These are phyloP conservation scores for Oenanthe sinensis DNA, from an alignment of 129 eudicot species.

Conservation along the genomic window DNA sequence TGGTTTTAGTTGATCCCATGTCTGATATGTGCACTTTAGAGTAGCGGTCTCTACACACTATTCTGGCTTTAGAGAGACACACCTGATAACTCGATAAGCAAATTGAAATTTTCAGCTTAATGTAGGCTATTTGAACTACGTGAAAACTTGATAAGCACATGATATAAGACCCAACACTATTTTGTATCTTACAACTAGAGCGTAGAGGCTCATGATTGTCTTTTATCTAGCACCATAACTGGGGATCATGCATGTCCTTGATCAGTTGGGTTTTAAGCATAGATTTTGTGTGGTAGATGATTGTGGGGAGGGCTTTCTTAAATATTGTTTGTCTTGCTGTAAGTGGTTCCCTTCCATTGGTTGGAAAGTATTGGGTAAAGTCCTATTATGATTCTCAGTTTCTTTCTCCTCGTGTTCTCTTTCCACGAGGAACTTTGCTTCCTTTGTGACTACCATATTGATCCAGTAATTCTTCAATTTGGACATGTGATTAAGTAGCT, in stretches of 20 bases:
- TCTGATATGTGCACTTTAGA: background rate
- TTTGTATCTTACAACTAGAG: background rate
- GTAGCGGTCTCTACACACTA: background rate
- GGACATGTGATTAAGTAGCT: background rate
- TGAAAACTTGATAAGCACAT: background rate
- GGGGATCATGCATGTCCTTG: background rate
- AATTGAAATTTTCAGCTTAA: background rate
- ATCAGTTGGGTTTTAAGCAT: background rate
- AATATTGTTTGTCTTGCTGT: background rate
- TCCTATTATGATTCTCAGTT: background rate
- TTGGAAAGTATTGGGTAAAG: background rate
- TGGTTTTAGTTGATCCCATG: background rate
- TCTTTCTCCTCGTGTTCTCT: background rate
- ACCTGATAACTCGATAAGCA: background rate
- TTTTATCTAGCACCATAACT: background rate
- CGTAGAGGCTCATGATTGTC: background rate
- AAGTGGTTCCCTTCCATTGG: background rate
- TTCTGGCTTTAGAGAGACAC: background rate
- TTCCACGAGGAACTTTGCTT: background rate
- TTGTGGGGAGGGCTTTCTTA: background rate
- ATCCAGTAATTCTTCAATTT: too few relatives aligned
- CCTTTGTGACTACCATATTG: background rate
- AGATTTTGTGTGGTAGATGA: background rate
- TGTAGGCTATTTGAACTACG: background rate
- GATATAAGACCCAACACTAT: background rate